Base-by-base conservation (phyloP, 2,329 filamentous ascomycete genomes). In the Beauveria pseudobassiana region DNA sequence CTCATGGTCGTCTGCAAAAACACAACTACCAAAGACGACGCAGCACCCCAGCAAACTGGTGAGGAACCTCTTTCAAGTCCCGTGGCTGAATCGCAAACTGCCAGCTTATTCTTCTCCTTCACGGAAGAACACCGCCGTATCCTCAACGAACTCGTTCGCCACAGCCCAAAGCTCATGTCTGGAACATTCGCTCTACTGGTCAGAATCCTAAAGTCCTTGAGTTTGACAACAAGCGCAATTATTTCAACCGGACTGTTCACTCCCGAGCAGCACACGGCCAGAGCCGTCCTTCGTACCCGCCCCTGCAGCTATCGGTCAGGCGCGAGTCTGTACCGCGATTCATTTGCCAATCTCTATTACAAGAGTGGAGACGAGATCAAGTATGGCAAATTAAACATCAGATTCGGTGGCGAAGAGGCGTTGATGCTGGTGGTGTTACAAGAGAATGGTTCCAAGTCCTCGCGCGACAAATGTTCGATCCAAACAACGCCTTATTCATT, bases 1-100 rank as follows among this genome's bases (percentile, higher is more conserved):
- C 80, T 99, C 64, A 99, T 99, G 95, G 95, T 99, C 59, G 93
- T 99, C 30, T 99, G 96, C 83, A 99, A 98, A 80, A 98, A 98
- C 74, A 96, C 92, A 9, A 89, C 91, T 1, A 80, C 92, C 59
- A 88, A 87, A 70, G 90, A 95, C 64, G 77, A 85, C 28, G 89
- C 71, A 10, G 69, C 76, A 52, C 73, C 82, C 66, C 72, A 82
- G 72, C 62, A 75, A 43, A 77, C 74, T 64, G 89, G 89, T 70
- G 90, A 95, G 53, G 82, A 90, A 72, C 79, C 87, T 16, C 76
- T 92, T 43, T 86, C 89, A 24, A 96, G 89, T 67, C 90, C 91
- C 5, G 65, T 62, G 81, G 89, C 91, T 1, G 91, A 96, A 70
- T 86, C 85, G 54, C 86, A 87, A 59, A 93, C 96, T 78, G 92